Evolutionary conservation across 1,284 basidiomycete genomes (phyloP).

Genomic region (Ceratobasidium sp.): DNA sequence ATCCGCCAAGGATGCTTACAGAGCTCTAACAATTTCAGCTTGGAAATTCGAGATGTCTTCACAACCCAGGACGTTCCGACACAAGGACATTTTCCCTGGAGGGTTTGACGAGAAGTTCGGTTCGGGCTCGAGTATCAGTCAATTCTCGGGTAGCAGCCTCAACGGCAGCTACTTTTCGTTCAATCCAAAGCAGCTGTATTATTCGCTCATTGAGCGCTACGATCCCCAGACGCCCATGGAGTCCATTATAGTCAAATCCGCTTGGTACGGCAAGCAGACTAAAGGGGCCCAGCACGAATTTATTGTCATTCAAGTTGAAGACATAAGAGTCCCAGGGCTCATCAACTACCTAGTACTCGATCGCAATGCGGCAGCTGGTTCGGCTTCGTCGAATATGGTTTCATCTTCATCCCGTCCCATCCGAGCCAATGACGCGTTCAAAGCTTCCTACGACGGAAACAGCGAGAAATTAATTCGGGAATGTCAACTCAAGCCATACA

Average conservation of each 20-base stretch:
- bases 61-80: background rate
- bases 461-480: background rate
- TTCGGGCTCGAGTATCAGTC: no score
- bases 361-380: background rate
- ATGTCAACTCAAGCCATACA: background rate
- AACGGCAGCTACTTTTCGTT: background rate
- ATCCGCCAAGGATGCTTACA: no score
- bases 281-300: constrained; percentile 2
- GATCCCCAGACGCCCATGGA: background rate
- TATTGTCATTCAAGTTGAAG: constrained; percentile 5
- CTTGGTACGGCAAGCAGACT: constrained; percentile 19
- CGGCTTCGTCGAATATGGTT: no score
- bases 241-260: background rate
- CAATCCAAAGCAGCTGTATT: constrained; percentile 1
- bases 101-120: background rate
- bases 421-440: background rate
- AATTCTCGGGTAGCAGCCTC: background rate
- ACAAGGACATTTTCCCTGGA: constrained; percentile 13
- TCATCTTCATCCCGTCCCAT: background rate
- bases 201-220: background rate
- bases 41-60: no score
- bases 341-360: constrained; percentile 16
- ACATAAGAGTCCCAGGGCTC: background rate
- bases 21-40: no score
- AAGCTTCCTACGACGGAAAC: background rate